Evolutionary conservation across 2,329 filamentous ascomycete species (phyloP).

Genomic region (Madurella mycetomatis): DNA sequence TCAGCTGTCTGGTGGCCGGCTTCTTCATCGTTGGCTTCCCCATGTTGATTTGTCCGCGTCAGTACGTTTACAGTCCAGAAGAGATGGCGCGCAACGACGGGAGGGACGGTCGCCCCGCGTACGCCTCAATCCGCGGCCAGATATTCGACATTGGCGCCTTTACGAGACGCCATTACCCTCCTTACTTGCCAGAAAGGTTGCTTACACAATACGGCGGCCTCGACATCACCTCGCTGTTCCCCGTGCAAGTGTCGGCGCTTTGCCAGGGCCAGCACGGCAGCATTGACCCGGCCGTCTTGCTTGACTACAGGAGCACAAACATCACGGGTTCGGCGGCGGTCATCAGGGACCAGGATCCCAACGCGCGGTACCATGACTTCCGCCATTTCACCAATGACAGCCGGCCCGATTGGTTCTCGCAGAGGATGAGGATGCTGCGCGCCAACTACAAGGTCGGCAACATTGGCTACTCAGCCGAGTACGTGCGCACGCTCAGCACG

Average conservation of each 20-base stretch:
- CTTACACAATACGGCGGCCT: slow-evolving; percentile 78
- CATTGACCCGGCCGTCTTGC: slow-evolving; percentile 66
- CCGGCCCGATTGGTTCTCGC: slow-evolving; percentile 85
- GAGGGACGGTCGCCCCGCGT: slow-evolving; percentile 58
- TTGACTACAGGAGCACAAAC: slow-evolving; percentile 80
- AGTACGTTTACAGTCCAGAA: slow-evolving; percentile 75
- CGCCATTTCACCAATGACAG: slow-evolving; percentile 75
- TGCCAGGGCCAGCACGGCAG: slow-evolving; percentile 70
- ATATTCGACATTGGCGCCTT: slow-evolving; percentile 80
- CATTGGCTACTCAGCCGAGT: slow-evolving; percentile 75
- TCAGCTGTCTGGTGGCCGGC: slow-evolving; percentile 67
- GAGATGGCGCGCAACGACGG: slow-evolving; percentile 75
- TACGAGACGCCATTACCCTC: slow-evolving; percentile 73
- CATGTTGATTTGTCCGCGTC: slow-evolving; percentile 80
- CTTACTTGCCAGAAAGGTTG: slow-evolving; percentile 53
- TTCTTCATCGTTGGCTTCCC: slow-evolving; percentile 94
- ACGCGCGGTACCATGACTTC: slow-evolving; percentile 89
- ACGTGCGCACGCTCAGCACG: slow-evolving; percentile 64
- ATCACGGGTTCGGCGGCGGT: slow-evolving; percentile 61
- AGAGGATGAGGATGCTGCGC: slow-evolving; percentile 77
- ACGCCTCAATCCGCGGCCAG: slow-evolving; percentile 78
- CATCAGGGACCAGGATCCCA: slow-evolving; percentile 63
- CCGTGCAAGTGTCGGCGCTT: slow-evolving; percentile 87
- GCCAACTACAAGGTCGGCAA: slow-evolving; percentile 79
- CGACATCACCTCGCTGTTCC: slow-evolving; percentile 86